phyloP scores from a whole-genome alignment of 768 basidiomycete species.

The Tylopilus intermedius region DNA sequence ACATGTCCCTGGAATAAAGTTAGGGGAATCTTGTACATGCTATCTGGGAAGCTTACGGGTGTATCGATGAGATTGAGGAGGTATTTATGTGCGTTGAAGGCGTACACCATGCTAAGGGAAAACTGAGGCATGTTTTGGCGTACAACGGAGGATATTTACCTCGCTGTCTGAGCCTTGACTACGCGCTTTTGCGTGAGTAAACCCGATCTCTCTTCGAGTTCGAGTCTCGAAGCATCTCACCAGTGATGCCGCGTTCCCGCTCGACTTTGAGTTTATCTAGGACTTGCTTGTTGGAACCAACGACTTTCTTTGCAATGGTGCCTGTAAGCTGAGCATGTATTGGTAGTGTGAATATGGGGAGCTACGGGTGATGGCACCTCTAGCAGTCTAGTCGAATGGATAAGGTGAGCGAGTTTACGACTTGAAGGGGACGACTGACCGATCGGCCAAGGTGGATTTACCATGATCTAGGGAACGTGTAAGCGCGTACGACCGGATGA shows the following conservation, averaged over 20 bases:
- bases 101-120: constrained; percentile 68
- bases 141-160: constrained; percentile 36
- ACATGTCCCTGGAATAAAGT: constrained; percentile 73
- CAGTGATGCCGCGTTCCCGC: constrained; percentile 93
- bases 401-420: neutral
- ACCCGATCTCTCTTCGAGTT: constrained; percentile 29
- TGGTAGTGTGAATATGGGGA: neutral
- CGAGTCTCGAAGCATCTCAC: constrained; percentile 46
- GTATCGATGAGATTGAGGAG: constrained; percentile 96
- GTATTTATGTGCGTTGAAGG: constrained; percentile 48
- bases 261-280: constrained; percentile 96
- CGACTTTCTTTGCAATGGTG: constrained; percentile 66
- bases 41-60: constrained; percentile 47
- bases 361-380: constrained; percentile 47
- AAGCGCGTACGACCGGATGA: constrained; percentile 1
- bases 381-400: constrained; percentile 47
- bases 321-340: constrained; percentile 65
- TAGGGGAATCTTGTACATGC: neutral
- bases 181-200: neutral
- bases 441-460: constrained; percentile 90
- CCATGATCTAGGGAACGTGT: constrained; percentile 67
- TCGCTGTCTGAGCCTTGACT: constrained; percentile 97
- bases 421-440: constrained; percentile 39
- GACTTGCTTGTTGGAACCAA: constrained; percentile 76
- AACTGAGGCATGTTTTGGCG: neutral